Base-by-base conservation (phyloP, 495 filamentous ascomycete genomes). In the Haplographium delicatum region DNA sequence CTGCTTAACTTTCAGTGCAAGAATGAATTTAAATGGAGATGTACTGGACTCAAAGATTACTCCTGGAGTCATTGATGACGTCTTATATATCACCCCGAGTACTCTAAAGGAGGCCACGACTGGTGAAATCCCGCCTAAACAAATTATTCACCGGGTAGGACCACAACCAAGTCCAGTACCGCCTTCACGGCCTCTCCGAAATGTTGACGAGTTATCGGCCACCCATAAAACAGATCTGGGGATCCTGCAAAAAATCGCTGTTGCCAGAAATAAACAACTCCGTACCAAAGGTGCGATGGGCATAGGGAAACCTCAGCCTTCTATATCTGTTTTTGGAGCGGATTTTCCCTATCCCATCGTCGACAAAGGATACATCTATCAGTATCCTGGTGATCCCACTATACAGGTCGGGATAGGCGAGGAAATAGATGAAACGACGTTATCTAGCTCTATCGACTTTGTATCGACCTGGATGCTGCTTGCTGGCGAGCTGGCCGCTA, bases 1-100 rank as follows among this genome's bases (percentile, higher is more conserved):
- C 0, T 84, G 81, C 20, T 66, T 97, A 44, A 95, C 91, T 1
- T 89, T 96, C 64, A 93, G 86, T 56, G 81, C 85, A 3, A 82
- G 78, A 46, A 68, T 96, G 41, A 66, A 72, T 15, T 67, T 76
- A 3, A 54, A 62, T 4, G 93, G 89, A 8, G 67, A 82, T 5
- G 65, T 94, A 16, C 56, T 90, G 7, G 85, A 91, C 2, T 72
- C 67, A 11, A 82, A 80, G n/a, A 74, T 97, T 30, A 70, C 75
- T 3, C 81, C 85, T n/a, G 88, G 86, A 2, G 77, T 69, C 1
- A 66, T 91, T 8, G 71, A 72, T 6, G 83, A 90, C 41, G 87
- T 96, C n/a, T 68, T 84, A 18, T 81, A 79, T 50, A 63, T 95
- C 34, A 91, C 88, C 0, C 80, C 82, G 20, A 64, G 74, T 13